A percentile compares a stretch with the other conserved stretches of the same genome.
Evolutionary conservation across 2,329 filamentous ascomycete genomes (phyloP).

Genomic region (Phyllosticta capitalensis): DNA sequence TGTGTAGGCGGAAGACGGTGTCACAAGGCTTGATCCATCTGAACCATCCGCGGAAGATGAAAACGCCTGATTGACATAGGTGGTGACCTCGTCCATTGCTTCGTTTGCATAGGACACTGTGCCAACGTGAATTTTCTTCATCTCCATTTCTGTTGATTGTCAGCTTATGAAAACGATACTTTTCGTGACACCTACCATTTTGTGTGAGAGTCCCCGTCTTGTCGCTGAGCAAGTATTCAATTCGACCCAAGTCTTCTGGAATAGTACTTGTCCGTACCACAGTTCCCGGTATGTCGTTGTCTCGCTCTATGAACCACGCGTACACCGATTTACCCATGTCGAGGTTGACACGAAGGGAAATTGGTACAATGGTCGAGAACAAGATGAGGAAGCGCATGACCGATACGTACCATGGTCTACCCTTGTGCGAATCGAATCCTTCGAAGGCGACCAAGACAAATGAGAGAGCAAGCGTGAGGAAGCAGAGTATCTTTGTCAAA

Average conservation of each 20-base stretch:
- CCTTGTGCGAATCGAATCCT: constrained; percentile 59
- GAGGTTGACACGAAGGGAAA: constrained; percentile 89
- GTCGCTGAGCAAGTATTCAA: constrained; percentile 92
- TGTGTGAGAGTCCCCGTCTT: constrained; percentile 98
- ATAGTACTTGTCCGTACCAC: constrained; percentile 96
- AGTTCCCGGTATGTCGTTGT: constrained; percentile 80
- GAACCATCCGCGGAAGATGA: constrained; percentile 19
- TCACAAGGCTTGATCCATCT: constrained; percentile 47
- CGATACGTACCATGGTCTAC: constrained; percentile 80
- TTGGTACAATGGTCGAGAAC: constrained; percentile 98
- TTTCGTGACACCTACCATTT: constrained; percentile 47
- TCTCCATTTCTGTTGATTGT: constrained; percentile 66
- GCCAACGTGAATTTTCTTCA: constrained; percentile 97
- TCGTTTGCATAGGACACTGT: constrained; percentile 98
- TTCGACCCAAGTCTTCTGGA: constrained; percentile 87
- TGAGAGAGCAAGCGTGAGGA: constrained; percentile 76
- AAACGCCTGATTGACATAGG: constrained; percentile 81
- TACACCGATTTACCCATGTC: constrained; percentile 97
- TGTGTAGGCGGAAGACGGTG: constrained; percentile 62
- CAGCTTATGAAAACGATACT: constrained; percentile 5
- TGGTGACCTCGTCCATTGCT: constrained; percentile 91
- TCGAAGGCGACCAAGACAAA: constrained; percentile 81
- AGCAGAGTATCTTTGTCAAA: constrained; percentile 89
- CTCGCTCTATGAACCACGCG: constrained; percentile 87
- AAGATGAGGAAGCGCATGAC: constrained; percentile 97